Conservation (phyloP, 23 red algal species). For the Gracilaria caudata region DNA sequence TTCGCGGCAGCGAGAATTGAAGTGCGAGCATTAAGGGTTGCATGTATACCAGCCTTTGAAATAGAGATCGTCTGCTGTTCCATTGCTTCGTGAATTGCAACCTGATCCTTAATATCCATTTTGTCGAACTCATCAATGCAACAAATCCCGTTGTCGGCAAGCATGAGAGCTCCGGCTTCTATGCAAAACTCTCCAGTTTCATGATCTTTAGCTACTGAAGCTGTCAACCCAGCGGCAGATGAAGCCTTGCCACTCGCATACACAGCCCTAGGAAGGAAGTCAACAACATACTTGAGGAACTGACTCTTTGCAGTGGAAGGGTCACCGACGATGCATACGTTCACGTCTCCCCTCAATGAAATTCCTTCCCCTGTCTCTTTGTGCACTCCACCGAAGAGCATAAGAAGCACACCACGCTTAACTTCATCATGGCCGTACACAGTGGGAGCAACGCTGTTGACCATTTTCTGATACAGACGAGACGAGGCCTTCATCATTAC, state of each 20-base stretch:
- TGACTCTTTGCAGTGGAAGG: constrained; percentile 94
- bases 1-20: constrained; percentile 98
- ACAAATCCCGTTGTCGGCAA: constrained; percentile 98
- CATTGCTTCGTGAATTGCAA: constrained; percentile 99
- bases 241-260: constrained; percentile 99
- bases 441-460: constrained; percentile 80
- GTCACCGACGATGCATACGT: constrained; percentile 98
- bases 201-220: constrained; percentile 92
- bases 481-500: constrained; percentile 73
- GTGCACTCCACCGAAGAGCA: constrained; percentile 99
- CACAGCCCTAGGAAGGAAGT: constrained; percentile 88
- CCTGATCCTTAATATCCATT: constrained; percentile 97
- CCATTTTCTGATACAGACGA: constrained; percentile 86
- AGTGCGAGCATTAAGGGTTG: constrained; percentile 96
- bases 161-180: constrained; percentile 99
- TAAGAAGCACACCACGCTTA: constrained; percentile 94
- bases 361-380: constrained; percentile 93
- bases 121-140: constrained; percentile 99
- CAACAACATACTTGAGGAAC: constrained; percentile 98
- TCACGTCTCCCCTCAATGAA: constrained; percentile 93
- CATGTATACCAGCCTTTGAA: constrained; percentile 98
- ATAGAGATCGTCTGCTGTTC: constrained; percentile 99
- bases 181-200: constrained; percentile 99
- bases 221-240: constrained; percentile 96
- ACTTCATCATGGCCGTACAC: constrained; percentile 98